These are phyloP conservation scores for Volvariella volvacea DNA, from an alignment of 1,284 basidiomycete genomes.

Conservation along the genomic window DNA sequence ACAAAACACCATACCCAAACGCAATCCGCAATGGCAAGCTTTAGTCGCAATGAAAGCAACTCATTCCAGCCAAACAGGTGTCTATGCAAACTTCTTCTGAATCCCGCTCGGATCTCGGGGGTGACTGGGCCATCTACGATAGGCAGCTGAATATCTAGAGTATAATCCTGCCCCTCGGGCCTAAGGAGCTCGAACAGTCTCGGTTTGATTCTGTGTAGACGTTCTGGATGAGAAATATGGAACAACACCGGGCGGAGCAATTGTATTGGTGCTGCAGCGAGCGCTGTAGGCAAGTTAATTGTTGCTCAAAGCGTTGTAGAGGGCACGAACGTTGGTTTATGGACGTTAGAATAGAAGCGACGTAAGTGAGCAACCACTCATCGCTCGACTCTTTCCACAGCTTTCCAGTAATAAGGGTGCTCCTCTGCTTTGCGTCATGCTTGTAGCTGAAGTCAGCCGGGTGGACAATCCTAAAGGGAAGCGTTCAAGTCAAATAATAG, in stretches of 20 bases:
- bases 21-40: slow-evolving; percentile 52
- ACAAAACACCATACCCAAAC: slow-evolving; percentile 59
- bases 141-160: slow-evolving; percentile 22
- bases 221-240: slow-evolving; percentile 30
- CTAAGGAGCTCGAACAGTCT: slow-evolving; percentile 41
- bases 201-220: slow-evolving; percentile 33
- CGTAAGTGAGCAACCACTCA: slow-evolving; percentile 28
- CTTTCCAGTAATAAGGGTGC: slow-evolving; percentile 49
- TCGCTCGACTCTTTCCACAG: slow-evolving; percentile 38
- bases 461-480: slow-evolving; percentile 36
- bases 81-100: slow-evolving; percentile 42
- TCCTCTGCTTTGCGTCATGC: slow-evolving; percentile 64
- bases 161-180: slow-evolving; percentile 25
- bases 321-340: slow-evolving; percentile 18
- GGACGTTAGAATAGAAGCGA: slow-evolving; percentile 27
- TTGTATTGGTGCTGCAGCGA: slow-evolving; percentile 34
- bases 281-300: slow-evolving; percentile 21
- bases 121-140: slow-evolving; percentile 19
- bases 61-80: slow-evolving; percentile 58
- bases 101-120: slow-evolving; percentile 30
- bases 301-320: slow-evolving; percentile 15
- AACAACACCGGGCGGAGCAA: slow-evolving; percentile 50
- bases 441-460: slow-evolving; percentile 75
- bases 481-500: slow-evolving; percentile 8
- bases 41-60: slow-evolving; percentile 46